Conservation (phyloP, 1,139 yeast genomes). For the Debaryomycetaceae sp. region DNA sequence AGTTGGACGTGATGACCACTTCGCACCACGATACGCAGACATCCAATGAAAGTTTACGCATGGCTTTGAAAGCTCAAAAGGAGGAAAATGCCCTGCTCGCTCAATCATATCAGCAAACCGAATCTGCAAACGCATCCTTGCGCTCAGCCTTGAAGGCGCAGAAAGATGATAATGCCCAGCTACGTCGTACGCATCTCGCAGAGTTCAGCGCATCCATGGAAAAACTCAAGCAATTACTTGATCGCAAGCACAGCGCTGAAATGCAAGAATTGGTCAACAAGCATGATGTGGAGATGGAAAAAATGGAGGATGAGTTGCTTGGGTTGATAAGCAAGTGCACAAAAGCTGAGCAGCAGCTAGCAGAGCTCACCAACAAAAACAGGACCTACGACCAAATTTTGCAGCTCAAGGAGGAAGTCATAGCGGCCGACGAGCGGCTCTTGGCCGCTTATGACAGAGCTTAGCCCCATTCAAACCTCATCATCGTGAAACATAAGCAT, state of each 20-base stretch:
- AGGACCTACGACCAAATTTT: slow-evolving; percentile 5
- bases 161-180: no score
- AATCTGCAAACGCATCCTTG: no score
- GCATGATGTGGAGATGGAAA: slow-evolving; percentile 1
- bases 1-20: no score
- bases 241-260: background rate
- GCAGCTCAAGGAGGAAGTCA: slow-evolving; percentile 5
- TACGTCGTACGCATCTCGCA: no score
- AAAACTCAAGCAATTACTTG: slow-evolving; percentile 1
- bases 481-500: background rate
- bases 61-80: background rate
- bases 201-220: background rate
- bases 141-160: no score
- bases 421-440: slow-evolving; percentile 6
- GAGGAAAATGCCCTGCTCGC: no score
- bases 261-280: background rate
- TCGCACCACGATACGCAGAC: no score
- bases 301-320: slow-evolving; percentile 1
- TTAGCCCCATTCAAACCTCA: background rate
- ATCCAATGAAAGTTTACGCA: no score
- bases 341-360: slow-evolving; percentile 1
- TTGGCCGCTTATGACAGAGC: slow-evolving; percentile 4
- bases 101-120: no score
- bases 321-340: background rate
- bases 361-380: slow-evolving; percentile 3